Evolutionary conservation across 2,329 filamentous ascomycete genomes (phyloP).

Genomic region (Colletotrichum tropicale): DNA sequence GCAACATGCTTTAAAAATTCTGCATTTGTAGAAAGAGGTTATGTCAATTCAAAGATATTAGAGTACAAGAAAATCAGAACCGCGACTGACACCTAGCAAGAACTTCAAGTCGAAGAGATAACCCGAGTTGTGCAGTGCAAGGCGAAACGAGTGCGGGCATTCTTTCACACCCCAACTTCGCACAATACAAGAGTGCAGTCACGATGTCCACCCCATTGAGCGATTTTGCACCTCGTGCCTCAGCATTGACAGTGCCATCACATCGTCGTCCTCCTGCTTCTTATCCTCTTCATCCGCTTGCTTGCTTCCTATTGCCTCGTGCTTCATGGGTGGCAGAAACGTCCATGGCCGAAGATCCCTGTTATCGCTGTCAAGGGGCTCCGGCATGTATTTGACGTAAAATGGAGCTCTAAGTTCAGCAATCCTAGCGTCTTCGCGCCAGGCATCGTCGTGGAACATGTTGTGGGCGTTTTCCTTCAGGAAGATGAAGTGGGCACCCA

Average conservation of each 20-base stretch:
- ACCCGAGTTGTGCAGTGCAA: background rate
- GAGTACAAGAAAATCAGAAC: background rate
- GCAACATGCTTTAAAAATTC: background rate
- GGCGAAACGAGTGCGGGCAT: background rate
- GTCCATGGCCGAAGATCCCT: background rate
- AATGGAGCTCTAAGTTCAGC: background rate
- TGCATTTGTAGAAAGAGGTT: background rate
- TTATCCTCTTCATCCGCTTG: too few relatives aligned
- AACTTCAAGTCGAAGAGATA: background rate
- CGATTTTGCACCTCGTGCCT: background rate
- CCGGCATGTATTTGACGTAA: background rate
- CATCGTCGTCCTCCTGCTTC: background rate
- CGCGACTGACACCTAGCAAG: background rate
- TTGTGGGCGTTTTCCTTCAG: background rate
- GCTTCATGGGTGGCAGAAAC: background rate
- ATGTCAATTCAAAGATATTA: background rate
- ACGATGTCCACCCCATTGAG: background rate
- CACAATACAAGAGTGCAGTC: background rate
- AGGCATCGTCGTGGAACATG: background rate
- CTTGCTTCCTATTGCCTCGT: background rate
- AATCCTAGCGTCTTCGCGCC: background rate
- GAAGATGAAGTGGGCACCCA: background rate
- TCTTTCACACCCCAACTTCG: background rate
- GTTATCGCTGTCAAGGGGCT: background rate
- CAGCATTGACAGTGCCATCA: background rate